Base-by-base conservation (phyloP, 208 protist species). In the Porcisia deanei region DNA sequence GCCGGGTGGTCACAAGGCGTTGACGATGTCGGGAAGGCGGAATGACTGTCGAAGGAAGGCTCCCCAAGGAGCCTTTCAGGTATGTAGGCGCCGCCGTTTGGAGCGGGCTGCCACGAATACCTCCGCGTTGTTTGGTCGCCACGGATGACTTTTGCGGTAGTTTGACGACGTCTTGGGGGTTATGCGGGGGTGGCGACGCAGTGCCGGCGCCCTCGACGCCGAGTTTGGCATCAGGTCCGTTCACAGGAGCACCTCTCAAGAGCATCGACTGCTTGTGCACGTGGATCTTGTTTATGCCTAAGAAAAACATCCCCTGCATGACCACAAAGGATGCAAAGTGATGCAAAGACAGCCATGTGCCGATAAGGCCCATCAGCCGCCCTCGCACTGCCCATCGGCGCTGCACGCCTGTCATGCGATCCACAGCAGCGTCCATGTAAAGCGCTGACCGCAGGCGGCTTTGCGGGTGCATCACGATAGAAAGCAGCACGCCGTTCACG, bases 271-370 rank as follows among this genome's bases (percentile, higher is more conserved):
- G 57, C 34, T 69, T 9, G 53, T 57, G 65, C 16, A 79, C 75
- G 18, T 57, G 65, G 39, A 92, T 73, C 78, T 94, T 94, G 72
- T 94, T 76, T 4, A 92, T 67, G 18, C 90, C 90, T 18, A 91
- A 61, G 58, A 90, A 88, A 55, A 88, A 85, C 30, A 85, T 85
- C 9, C 77, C 58, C 68, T 88, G 78, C 79, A 88, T 85, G 7
- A 88, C 34, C 18, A 87, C 83, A 83, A 83, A 90, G 16, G 79
- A 82, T 25, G 81, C 79, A 53, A 91, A 92, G 70, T 86, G 80
- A 20, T 45, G 45, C 59, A 91, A 66, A 1, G 85, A 89, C 1
- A 86, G 37, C 73, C 84, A 76, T 14, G 79, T 79, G 16, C 87
- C 85, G 61, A 91, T 25, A 12, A 88, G 22, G 45, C 80, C 82